A percentile compares a stretch with the other conserved stretches of the same genome.
phyloP scores from a whole-genome alignment of 768 basidiomycete genomes.

The Roridomyces roridus region DNA sequence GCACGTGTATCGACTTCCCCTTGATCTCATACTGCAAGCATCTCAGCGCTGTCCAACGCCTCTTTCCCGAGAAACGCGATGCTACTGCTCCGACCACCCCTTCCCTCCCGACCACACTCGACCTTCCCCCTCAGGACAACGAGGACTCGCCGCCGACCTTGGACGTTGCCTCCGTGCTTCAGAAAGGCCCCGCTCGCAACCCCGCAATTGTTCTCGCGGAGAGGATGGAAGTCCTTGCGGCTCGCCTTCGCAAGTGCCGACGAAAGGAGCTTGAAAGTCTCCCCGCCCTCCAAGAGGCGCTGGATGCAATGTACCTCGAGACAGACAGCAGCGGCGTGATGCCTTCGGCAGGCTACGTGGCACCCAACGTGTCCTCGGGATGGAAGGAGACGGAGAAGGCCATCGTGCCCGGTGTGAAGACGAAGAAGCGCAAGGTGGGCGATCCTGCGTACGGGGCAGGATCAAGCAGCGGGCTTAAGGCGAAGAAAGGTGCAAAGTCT shows the following conservation, averaged over 20 bases:
- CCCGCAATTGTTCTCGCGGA: neutral
- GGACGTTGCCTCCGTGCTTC: neutral
- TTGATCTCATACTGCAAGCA: constrained; percentile 25
- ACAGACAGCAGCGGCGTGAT: constrained; percentile 1
- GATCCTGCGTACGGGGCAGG: constrained; percentile 8
- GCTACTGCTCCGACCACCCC: neutral
- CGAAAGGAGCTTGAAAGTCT: too few species aligned
- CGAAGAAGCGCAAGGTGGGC: neutral
- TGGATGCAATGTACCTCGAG: neutral
- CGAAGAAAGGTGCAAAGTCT: too few species aligned
- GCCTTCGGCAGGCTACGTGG: neutral
- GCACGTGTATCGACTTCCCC: constrained; percentile 6
- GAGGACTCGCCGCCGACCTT: neutral
- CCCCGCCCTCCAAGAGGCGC: too few species aligned
- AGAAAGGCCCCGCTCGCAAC: neutral
- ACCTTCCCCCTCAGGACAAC: neutral
- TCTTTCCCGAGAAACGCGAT: neutral
- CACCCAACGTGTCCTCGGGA: neutral
- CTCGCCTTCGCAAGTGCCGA: neutral
- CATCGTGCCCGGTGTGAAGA: constrained; percentile 12
- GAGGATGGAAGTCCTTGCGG: neutral
- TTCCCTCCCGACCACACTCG: neutral
- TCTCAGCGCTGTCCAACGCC: constrained; percentile 16
- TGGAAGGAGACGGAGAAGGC: neutral
- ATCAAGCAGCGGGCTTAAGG: constrained; percentile 3